Evolutionary conservation across 23 red algal species (phyloP).

Genomic region (Cyanidium caldarium): DNA sequence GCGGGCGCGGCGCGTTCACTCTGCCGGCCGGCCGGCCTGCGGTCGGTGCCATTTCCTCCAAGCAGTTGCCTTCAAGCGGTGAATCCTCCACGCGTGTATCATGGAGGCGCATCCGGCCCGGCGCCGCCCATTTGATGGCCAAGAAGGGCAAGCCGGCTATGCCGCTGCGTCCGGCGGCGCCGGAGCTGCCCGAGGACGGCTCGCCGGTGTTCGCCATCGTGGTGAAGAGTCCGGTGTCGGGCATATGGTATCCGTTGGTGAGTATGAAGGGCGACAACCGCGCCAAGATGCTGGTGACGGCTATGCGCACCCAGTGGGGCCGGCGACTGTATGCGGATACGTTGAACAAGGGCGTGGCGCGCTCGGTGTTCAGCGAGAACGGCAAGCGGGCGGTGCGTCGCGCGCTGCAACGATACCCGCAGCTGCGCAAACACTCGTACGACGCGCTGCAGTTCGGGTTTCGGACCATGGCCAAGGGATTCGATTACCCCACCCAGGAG

Average conservation of each 20-base stretch:
- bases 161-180: conserved; percentile 5
- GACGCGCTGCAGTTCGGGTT: conserved; percentile 68
- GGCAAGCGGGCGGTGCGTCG: conserved; percentile 30
- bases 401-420: conserved; percentile 59
- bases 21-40: too few relatives aligned
- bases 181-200: conserved; percentile 72
- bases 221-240: conserved; percentile 30
- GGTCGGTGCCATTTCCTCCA: too few relatives aligned
- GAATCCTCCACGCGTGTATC: too few relatives aligned
- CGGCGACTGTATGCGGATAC: conserved; percentile 58
- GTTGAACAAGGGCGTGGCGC: conserved; percentile 81
- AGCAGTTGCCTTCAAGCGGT: too few relatives aligned
- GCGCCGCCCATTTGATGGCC: too few relatives aligned
- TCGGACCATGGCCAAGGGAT: conserved; percentile 28
- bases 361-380: conserved; percentile 64
- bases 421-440: conserved; percentile 40
- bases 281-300: conserved; percentile 74
- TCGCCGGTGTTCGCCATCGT: conserved; percentile 77
- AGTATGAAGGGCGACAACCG: conserved; percentile 59
- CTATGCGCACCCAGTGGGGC: conserved; percentile 42
- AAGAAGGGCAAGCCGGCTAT: not conserved
- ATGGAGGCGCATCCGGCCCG: too few relatives aligned
- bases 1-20: too few relatives aligned
- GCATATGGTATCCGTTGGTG: conserved; percentile 78
- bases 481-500: conserved; percentile 31